Base-by-base conservation (phyloP, 2,329 filamentous ascomycete species). In the Fusarium torreyae region DNA sequence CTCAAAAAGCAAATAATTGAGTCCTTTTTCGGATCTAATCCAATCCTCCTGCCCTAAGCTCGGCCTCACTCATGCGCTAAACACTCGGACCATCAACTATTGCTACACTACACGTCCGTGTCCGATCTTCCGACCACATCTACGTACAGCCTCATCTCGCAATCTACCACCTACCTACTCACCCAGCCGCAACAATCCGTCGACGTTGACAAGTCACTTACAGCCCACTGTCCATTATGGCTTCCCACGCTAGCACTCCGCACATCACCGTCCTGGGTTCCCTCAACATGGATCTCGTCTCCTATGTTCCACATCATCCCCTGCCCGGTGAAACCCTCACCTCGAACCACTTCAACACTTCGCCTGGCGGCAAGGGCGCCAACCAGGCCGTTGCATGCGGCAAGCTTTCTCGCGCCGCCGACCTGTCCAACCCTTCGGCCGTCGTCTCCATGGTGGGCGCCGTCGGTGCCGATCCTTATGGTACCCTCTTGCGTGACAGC, bases 371-470 rank as follows among this genome's bases (percentile, higher is more conserved):
- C 59, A 99, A 99, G 82, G 95, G 95, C 69, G 94, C 94, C 64
- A 98, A 98, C 83, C 95, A 98, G 83, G 94, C 94, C 63, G 92
- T 97, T 57, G 94, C 94, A 24, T 94, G 92, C 81, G 92, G 91
- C 51, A 92, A 95, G 68, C 88, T 97, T 51, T 96, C 93, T 1
- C 87, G 91, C 48, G 76, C 85, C 28, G 72, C 77, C 33, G 63
- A 76, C 63, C 70, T 78, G 54, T 62, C 75, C 46, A 77, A 85
- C 33, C 74, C 80, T 6, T 66, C 74, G 18, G 76, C 78, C 38
- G 70, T 77, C 39, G 87, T 94, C 39, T 84, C 87, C 74, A 94
- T 95, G 91, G 81, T 93, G 20, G 92, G 92, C 49, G 89, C 90
- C 17, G 91, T 94, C 1, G 92, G 92, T 57, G 81, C 85, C 69